Evolutionary conservation across 768 basidiomycete species (phyloP).

Genomic region (Mycena pura): DNA sequence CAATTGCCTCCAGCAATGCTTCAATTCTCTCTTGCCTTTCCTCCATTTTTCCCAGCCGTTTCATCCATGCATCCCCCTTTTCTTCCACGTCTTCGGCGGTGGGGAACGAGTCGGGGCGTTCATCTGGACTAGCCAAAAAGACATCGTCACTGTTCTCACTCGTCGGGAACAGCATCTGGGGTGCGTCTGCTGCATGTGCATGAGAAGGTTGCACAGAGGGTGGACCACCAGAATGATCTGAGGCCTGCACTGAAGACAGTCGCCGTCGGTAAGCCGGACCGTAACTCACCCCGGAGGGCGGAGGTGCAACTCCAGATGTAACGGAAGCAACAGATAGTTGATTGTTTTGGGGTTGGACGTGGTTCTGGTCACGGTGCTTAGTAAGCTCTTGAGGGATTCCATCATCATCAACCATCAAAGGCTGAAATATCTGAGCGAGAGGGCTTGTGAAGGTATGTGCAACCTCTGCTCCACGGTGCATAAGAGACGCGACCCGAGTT

Average conservation of each 20-base stretch:
- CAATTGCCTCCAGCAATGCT: slow-evolving; percentile 46
- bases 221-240: slow-evolving; percentile 14
- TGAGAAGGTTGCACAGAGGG: slow-evolving; percentile 24
- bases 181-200: slow-evolving; percentile 21
- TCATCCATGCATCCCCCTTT: slow-evolving; percentile 26
- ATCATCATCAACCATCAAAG: slow-evolving; percentile 60
- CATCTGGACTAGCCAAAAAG: slow-evolving; percentile 26
- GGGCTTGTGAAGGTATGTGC: slow-evolving; percentile 60
- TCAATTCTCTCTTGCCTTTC: slow-evolving; percentile 56
- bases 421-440: slow-evolving; percentile 77
- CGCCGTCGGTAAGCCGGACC: slow-evolving; percentile 52
- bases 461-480: slow-evolving; percentile 45
- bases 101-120: slow-evolving; percentile 23
- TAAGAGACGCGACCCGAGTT: slow-evolving; percentile 50
- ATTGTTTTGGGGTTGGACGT: not conserved
- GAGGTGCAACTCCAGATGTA: slow-evolving; percentile 11
- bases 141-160: slow-evolving; percentile 25
- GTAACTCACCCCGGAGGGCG: slow-evolving; percentile 44
- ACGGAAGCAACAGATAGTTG: slow-evolving; percentile 21
- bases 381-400: slow-evolving; percentile 41
- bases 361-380: slow-evolving; percentile 1
- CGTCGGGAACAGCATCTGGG: slow-evolving; percentile 33
- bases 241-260: slow-evolving; percentile 44
- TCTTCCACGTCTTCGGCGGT: slow-evolving; percentile 34
- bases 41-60: slow-evolving; percentile 46